Base-by-base conservation (phyloP, 208 protist genomes). In the Endotrypanum monterogeii region DNA sequence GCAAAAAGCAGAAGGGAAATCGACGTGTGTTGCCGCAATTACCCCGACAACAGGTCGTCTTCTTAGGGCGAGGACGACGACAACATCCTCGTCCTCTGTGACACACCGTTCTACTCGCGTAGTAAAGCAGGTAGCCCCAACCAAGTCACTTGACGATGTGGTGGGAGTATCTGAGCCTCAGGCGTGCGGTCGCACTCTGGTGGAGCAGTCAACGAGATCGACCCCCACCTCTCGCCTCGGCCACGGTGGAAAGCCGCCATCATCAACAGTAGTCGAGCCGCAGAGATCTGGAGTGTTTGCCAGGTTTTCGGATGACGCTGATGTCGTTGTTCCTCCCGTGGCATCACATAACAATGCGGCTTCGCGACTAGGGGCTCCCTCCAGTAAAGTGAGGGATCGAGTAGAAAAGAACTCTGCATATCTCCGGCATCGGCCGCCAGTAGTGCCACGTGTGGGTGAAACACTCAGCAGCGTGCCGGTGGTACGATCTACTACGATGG, bases 331-430 rank as follows among this genome's bases (percentile, higher is more conserved):
- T 23, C 32, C 37, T 48, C 37, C 23, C 1, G 37, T 65, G 60
- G 6, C 6, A 46, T 25, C 25, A 23, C 32, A 11, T 46, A 71
- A 66, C 62, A 25, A 62, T 30, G 28, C 41, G 28, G 52, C 61
- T 16, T 69, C 75, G 3, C 69, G 75, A 28, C 44, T 65, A 20
- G 75, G 67, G 18, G 74, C 61, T 1, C 55, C 72, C 3, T 80
- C 61, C 61, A 74, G 75, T 69, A 79, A 68, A 58, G 23, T 79
- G 46, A 60, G 50, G 2, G 74, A 68, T 50, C 56, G 74, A 50
- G 67, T 68, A 41, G 69, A 80, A 4, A 60, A 35, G 37, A 63
- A 55, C 1, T 80, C 69, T 14, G 46, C 9, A 9, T 52, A 74
- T 44, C 69, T 41, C 54, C 60, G n/a, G 8, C 74, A 73, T 52